Evolutionary conservation across 306 rosid species (phyloP), one percentile per base, ranked within the genome.

Genomic region (Cyamopsis tetragonoloba): DNA sequence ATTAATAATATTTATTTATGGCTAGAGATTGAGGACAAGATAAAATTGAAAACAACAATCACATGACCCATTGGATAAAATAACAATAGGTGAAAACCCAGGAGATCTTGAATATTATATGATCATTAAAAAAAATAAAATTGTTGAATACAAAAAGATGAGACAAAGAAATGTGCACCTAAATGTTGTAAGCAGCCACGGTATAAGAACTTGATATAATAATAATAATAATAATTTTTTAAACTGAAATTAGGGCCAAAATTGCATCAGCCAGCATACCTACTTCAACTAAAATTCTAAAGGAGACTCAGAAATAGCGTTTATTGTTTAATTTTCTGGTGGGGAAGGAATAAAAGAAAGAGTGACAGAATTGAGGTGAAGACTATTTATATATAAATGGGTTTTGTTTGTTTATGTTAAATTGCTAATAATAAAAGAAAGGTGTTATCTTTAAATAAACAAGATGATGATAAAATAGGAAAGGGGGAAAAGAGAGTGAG

Each of bases 121-220:
- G 4, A 19, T 46, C 3, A 9, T 46, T 0, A 20, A 5, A 23
- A 9, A 17, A 23, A 54, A 54, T 5, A 68, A 20, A 24, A 56
- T 18, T 15, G 71, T 1, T 5, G 59, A 20, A 42, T 46, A 61
- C 4, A 85, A 75, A 22, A 65, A n/a, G 31, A 80, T 13, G 15
- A 55, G 87, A 81, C 88, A 85, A 84, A 61, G 13, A 64, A 88
- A 64, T 42, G 24, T 51, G 70, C 30, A 84, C 91, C 85, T 80
- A 81, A 87, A 82, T 70, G 64, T 63, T 79, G 87, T 14, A 62
- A 23, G 62, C 54, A 61, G 30, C 44, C 68, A 62, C 35, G 72
- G 75, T 60, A 60, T 59, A 66, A 79, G 79, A 76, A 54, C 48
- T 80, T 60, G 72, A 67, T 72, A 72, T 42, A n/a, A n/a, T n/a